Evolutionary conservation across 306 rosid genomes (phyloP).

Genomic region (Dicorynia guianensis): DNA sequence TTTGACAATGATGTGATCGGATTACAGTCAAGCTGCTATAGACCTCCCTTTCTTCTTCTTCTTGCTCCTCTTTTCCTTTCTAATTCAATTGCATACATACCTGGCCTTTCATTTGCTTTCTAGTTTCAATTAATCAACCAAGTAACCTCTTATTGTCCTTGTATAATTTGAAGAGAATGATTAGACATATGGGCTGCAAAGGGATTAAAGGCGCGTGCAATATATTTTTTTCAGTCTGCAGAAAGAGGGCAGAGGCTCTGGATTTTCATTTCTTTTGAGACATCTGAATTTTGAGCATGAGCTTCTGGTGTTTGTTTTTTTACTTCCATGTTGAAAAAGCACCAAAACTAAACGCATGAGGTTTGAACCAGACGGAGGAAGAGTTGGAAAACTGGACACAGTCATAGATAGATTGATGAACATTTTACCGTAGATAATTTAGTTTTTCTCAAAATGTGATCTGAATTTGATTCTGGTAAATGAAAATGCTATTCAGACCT

Average conservation of each 20-base stretch:
- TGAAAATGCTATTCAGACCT: neutral
- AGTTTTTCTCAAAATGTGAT: neutral
- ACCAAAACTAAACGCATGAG: neutral
- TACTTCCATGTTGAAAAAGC: slow-evolving; percentile 10
- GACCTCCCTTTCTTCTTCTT: slow-evolving; percentile 2
- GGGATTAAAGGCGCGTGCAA: slow-evolving; percentile 4
- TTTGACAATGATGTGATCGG: slow-evolving; percentile 43
- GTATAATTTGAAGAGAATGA: slow-evolving; percentile 3
- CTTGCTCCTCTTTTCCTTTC: slow-evolving; percentile 3
- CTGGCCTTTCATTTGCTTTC: neutral
- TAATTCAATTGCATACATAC: neutral
- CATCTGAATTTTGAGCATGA: slow-evolving; percentile 1
- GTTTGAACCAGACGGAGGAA: slow-evolving; percentile 24
- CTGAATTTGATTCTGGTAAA: neutral
- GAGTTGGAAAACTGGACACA: neutral
- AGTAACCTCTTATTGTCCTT: neutral
- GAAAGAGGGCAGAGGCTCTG: neutral
- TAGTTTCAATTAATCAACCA: neutral
- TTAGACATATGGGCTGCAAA: neutral
- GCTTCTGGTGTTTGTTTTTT: slow-evolving; percentile 3
- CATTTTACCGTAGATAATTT: too few species aligned
- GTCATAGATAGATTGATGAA: too few species aligned
- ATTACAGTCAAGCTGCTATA: slow-evolving; percentile 37
- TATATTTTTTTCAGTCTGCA: neutral
- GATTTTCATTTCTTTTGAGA: neutral